Evolutionary conservation across 1,139 yeast species (phyloP).

Genomic region (Candida glucosophila): DNA sequence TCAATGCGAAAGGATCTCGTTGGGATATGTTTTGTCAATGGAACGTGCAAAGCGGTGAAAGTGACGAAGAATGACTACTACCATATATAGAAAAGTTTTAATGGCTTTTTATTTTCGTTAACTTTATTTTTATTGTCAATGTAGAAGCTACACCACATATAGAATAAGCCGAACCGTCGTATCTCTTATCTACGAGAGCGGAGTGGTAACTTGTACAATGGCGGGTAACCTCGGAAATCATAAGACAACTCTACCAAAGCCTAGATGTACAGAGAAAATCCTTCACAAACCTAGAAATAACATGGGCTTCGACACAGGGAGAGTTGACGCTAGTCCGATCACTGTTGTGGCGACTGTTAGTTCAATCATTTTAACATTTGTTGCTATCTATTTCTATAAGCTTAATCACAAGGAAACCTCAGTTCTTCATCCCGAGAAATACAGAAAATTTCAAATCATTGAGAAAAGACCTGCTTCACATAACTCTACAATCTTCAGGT

Average conservation of each 20-base stretch:
- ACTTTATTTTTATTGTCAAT: too few relatives aligned
- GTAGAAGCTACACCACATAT: too few relatives aligned
- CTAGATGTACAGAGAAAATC: too few relatives aligned
- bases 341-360: slow-evolving; percentile 33
- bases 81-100: too few relatives aligned
- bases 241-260: too few relatives aligned
- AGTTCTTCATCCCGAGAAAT: slow-evolving; percentile 57
- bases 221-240: too few relatives aligned
- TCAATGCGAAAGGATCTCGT: slow-evolving; percentile 80
- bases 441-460: slow-evolving; percentile 75
- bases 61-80: slow-evolving; percentile 8
- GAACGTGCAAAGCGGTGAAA: slow-evolving; percentile 43
- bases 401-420: slow-evolving; percentile 35
- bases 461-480: slow-evolving; percentile 73
- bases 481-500: slow-evolving; percentile 78
- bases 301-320: too few relatives aligned
- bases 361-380: slow-evolving; percentile 29
- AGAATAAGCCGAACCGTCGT: too few relatives aligned
- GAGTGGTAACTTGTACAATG: too few relatives aligned
- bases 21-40: slow-evolving; percentile 87
- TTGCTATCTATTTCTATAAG: slow-evolving; percentile 29
- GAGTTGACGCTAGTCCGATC: slow-evolving; percentile 33
- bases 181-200: too few relatives aligned
- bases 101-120: too few relatives aligned
- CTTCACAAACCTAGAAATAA: too few relatives aligned